Base-by-base conservation (phyloP, 768 basidiomycete species). In the Rhodotorula diobovata region DNA sequence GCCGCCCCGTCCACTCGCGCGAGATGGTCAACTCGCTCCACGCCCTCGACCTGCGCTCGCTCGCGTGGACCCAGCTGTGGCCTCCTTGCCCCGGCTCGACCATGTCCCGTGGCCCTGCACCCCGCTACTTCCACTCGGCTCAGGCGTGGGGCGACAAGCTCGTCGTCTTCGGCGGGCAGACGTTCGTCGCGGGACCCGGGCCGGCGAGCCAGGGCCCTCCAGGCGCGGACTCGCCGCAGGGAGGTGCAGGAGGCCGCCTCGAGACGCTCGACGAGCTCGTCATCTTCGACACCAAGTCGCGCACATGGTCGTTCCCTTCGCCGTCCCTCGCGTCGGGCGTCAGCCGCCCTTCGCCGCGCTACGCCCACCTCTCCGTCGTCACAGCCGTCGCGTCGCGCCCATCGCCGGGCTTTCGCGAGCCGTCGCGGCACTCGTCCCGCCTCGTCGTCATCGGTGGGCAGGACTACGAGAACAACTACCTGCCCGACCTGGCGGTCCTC, bases 141-240 rank as follows among this genome's bases (percentile, higher is more conserved):
- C 69, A 71, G 30, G 73, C 74, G 2, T 76, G 92, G 93, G 88
- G 90, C 80, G 88, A 90, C 80, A 88, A 92, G 76, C 84, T 99
- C 64, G 87, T 98, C 74, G 84, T 97, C 60, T 97, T 96, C 78
- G 95, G 95, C 30, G 94, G 95, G 20, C 96, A 97, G 93, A 88
- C 90, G 78, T 88, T 90, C 80, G 83, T 87, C 77, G 84, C 87
- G 25, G n/a, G 85, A 88, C 72, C 85, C 88, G 1, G 81, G 84
- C 48, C n/a, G n/a, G n/a, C n/a, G n/a, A n/a, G n/a, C 41, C 6
- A 18, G 14, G 41, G 41, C 41, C 41, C 41, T 43, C 41, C 18
- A 12, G 50, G 46, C 15, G 35, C 46, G 32, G 32, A 46, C 45
- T 23, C 48, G 48, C 45, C 18, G 28, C n/a, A 25, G 18, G 63